A percentile compares a stretch with the other conserved stretches of the same genome.
Evolutionary conservation across 371 early-diverging fungal species (phyloP).

Genomic region (Dichotomocladium elegans): DNA sequence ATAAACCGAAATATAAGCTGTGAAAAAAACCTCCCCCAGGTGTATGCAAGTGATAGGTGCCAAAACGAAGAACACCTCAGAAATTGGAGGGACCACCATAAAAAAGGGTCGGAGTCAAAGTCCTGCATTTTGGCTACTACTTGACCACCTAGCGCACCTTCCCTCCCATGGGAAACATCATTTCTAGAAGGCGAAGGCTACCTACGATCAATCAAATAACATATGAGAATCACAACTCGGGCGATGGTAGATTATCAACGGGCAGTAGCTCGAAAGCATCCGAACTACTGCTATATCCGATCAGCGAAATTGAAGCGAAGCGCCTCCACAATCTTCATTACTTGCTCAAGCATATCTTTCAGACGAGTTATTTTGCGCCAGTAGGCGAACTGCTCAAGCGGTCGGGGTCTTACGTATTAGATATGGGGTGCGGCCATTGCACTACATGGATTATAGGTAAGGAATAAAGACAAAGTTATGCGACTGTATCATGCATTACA

Average conservation of each 20-base stretch:
- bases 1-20: too few species aligned
- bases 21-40: too few species aligned
- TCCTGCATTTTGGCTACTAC: too few species aligned
- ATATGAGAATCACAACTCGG: not conserved
- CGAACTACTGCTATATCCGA: not conserved
- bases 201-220: not conserved
- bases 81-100: too few species aligned
- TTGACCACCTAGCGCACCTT: too few species aligned
- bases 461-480: not conserved
- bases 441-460: conserved; percentile 31
- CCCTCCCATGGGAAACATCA: not conserved
- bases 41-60: too few species aligned
- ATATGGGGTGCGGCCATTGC: conserved; percentile 31
- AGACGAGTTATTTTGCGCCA: conserved; percentile 31
- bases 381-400: conserved; percentile 11
- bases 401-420: conserved; percentile 13
- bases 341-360: conserved; percentile 34
- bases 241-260: conserved; percentile 1
- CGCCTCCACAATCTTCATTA: conserved; percentile 25
- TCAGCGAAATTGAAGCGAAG: conserved; percentile 12
- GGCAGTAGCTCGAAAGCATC: not conserved
- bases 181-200: not conserved
- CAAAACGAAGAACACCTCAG: too few species aligned
- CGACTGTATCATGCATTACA: not conserved
- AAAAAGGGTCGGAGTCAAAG: too few species aligned